These are phyloP conservation scores for Neonectria neomacrospora DNA, from an alignment of 2,329 filamentous ascomycete genomes.

Conservation along the genomic window DNA sequence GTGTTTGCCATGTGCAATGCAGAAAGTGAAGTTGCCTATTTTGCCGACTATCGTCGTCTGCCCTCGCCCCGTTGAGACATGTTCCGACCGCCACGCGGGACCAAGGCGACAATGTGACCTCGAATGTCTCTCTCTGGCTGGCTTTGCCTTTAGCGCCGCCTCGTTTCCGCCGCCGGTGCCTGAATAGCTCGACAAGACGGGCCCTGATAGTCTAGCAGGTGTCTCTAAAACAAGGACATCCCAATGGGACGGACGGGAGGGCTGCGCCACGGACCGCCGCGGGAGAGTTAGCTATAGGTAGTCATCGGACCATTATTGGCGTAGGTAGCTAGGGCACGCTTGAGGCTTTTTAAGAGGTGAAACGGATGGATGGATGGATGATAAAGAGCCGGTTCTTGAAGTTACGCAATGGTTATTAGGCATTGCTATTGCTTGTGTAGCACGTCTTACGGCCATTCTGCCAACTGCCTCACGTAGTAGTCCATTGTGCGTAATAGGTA, in stretches of 20 bases:
- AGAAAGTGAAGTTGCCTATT: slow-evolving; percentile 11
- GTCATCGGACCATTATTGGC: slow-evolving; percentile 24
- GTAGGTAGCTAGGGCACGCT: not conserved
- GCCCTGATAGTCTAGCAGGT: slow-evolving; percentile 10
- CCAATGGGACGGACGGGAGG: slow-evolving; percentile 27
- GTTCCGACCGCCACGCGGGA: slow-evolving; percentile 16
- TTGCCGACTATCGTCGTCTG: not conserved
- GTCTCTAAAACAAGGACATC: not conserved
- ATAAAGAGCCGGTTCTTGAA: not conserved
- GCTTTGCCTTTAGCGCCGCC: slow-evolving; percentile 5
- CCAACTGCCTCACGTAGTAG: not conserved
- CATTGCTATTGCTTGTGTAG: not conserved
- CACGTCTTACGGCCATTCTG: slow-evolving; percentile 5
- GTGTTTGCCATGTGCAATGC: slow-evolving; percentile 20
- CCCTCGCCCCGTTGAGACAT: slow-evolving; percentile 5
- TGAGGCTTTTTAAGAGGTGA: not conserved
- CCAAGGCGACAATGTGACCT: slow-evolving; percentile 26
- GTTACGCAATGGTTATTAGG: not conserved
- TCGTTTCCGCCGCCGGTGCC: not conserved
- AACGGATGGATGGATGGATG: not conserved
- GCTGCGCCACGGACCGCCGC: slow-evolving; percentile 41
- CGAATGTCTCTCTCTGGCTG: not conserved
- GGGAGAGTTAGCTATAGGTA: slow-evolving; percentile 40
- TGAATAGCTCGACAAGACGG: slow-evolving; percentile 4
- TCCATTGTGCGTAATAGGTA: not conserved